A percentile compares a stretch with the other conserved stretches of the same genome.
Conservation (phyloP, 2,329 filamentous ascomycete species). For the Aspergillus calidoustus region DNA sequence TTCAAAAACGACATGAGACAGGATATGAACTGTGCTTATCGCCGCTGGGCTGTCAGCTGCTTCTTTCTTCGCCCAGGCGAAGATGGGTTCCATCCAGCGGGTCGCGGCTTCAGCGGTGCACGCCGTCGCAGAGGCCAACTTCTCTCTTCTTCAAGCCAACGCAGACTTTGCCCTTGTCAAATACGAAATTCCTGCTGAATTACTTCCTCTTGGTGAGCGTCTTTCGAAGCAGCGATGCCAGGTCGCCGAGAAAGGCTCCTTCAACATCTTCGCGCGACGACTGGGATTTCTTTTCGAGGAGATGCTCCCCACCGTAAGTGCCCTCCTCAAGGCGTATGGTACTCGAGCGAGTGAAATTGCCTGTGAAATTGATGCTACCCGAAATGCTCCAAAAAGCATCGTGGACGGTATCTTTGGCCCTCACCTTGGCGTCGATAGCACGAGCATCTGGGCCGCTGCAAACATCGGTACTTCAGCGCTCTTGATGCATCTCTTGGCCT, state of each 20-base stretch:
- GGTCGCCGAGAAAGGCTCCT: slow-evolving; percentile 46
- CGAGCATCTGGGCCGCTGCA: slow-evolving; percentile 17
- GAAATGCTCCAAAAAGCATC: slow-evolving; percentile 1
- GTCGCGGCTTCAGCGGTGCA: slow-evolving; percentile 9
- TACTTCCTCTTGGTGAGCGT: slow-evolving; percentile 31
- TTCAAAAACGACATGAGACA: too few species aligned
- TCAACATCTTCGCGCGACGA: slow-evolving; percentile 45
- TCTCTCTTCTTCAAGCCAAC: slow-evolving; percentile 39
- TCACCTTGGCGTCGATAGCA: slow-evolving; percentile 15
- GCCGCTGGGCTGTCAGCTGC: too few species aligned
- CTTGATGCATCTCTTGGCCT: slow-evolving; percentile 17
- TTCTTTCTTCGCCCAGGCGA: too few species aligned
- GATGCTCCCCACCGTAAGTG: slow-evolving; percentile 36
- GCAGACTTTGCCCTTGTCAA: slow-evolving; percentile 52
- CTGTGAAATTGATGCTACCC: background rate
- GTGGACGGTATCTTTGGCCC: slow-evolving; percentile 14
- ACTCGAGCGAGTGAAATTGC: slow-evolving; percentile 18
- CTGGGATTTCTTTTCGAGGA: slow-evolving; percentile 48
- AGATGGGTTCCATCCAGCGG: slow-evolving; percentile 13
- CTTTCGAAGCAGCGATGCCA: slow-evolving; percentile 37
- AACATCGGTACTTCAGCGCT: slow-evolving; percentile 9
- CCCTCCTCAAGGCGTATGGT: slow-evolving; percentile 34
- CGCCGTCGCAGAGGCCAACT: slow-evolving; percentile 8
- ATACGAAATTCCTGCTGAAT: slow-evolving; percentile 47
- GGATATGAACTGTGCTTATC: too few species aligned